Percentiles rank a stretch among this genome's conserved stretches.
Evolutionary conservation across 331 rosid species (phyloP).

Genomic region (Quercus tomentella): DNA sequence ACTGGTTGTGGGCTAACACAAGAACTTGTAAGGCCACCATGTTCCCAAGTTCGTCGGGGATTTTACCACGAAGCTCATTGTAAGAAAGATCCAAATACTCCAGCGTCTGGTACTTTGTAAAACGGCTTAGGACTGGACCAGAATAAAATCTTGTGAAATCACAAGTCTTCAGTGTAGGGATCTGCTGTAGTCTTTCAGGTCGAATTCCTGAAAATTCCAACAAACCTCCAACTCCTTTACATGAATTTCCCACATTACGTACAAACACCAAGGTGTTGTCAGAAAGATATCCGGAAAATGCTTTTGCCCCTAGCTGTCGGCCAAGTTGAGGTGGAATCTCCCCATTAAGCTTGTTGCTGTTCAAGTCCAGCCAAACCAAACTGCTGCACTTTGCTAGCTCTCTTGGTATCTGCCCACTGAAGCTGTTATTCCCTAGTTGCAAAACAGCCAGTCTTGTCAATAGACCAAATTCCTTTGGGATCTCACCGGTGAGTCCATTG

Average conservation of each 20-base stretch:
- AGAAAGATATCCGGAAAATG: constrained; percentile 77
- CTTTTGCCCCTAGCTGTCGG: constrained; percentile 78
- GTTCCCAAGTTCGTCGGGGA: constrained; percentile 87
- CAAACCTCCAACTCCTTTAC: constrained; percentile 95
- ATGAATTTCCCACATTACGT: constrained; percentile 85
- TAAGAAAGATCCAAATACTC: constrained; percentile 97
- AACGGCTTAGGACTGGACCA: constrained; percentile 81
- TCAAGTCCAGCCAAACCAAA: constrained; percentile 98
- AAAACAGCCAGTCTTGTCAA: constrained; percentile 84
- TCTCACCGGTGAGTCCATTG: constrained; percentile 66
- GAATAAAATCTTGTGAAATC: constrained; percentile 90
- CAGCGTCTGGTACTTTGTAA: constrained; percentile 88
- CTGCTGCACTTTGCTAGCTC: constrained; percentile 84
- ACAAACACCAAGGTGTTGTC: constrained; percentile 95
- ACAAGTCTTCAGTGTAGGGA: constrained; percentile 83
- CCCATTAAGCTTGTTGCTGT: constrained; percentile 92
- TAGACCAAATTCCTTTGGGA: constrained; percentile 68
- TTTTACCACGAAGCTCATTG: constrained; percentile 83
- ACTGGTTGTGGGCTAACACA: constrained; percentile 85
- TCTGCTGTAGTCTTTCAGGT: constrained; percentile 82
- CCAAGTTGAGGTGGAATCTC: constrained; percentile 94
- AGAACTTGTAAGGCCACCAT: constrained; percentile 96
- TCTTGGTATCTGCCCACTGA: constrained; percentile 72
- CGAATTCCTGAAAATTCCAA: constrained; percentile 85
- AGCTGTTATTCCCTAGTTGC: constrained; percentile 93